phyloP scores from a whole-genome alignment of 2,329 filamentous ascomycete genomes.

The Coniochaeta hoffmannii region DNA sequence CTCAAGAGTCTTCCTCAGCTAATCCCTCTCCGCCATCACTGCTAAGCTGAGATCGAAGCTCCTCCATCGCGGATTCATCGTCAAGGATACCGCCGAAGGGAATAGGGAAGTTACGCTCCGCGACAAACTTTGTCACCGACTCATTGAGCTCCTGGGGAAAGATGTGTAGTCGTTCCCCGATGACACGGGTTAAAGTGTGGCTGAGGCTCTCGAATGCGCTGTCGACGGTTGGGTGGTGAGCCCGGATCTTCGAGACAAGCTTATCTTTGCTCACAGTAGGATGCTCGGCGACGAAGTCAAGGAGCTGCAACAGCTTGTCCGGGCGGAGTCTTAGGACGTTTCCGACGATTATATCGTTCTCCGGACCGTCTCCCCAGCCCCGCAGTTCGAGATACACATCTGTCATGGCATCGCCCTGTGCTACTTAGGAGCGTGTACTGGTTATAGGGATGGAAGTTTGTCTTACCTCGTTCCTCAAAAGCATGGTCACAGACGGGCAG shows the following conservation, averaged over 20 bases:
- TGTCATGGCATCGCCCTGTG: conserved; percentile 14
- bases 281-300: conserved; percentile 38
- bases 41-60: not conserved
- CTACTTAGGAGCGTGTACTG: not conserved
- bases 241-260: conserved; percentile 33
- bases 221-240: conserved; percentile 33
- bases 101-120: conserved; percentile 7
- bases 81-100: conserved; percentile 5
- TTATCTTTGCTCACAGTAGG: conserved; percentile 26
- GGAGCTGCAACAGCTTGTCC: conserved; percentile 38
- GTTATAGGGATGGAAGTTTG: too few relatives aligned
- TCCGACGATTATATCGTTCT: conserved; percentile 22
- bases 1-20: not conserved
- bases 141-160: not conserved
- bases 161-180: conserved; percentile 11
- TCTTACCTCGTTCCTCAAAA: conserved; percentile 25
- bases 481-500: conserved; percentile 35
- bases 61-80: not conserved
- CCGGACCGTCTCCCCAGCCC: conserved; percentile 19
- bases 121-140: conserved; percentile 5
- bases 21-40: not conserved
- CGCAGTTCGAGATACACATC: conserved; percentile 16
- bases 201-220: conserved; percentile 36
- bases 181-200: conserved; percentile 11
- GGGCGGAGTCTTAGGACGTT: conserved; percentile 42